Evolutionary conservation across 2,329 filamentous ascomycete species (phyloP).

Genomic region (Paracamarosporium sp.): DNA sequence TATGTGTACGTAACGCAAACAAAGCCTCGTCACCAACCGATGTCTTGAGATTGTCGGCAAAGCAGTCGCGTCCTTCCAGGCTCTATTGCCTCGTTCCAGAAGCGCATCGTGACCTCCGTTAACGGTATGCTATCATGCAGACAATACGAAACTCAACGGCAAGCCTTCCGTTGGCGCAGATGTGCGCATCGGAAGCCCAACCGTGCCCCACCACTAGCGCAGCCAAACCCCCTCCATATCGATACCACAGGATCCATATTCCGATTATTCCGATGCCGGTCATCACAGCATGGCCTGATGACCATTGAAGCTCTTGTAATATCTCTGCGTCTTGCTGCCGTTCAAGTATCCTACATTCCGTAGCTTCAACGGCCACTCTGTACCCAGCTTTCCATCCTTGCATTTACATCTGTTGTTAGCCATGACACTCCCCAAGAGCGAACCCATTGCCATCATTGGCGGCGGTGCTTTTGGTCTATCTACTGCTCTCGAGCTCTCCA

Average conservation of each 20-base stretch:
- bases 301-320: neutral
- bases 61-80: neutral
- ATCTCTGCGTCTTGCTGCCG: neutral
- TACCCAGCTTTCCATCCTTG: too few relatives aligned
- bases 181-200: neutral
- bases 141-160: neutral
- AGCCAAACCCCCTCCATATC: too few relatives aligned
- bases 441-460: conserved; percentile 36
- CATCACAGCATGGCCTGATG: neutral
- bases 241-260: neutral
- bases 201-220: conserved; percentile 7
- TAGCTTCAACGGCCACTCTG: neutral
- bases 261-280: conserved; percentile 5
- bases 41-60: neutral
- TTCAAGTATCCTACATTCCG: neutral
- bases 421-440: conserved; percentile 30
- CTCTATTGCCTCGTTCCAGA: neutral
- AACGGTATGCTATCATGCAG: neutral
- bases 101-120: neutral
- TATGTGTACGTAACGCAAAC: neutral
- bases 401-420: neutral
- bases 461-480: conserved; percentile 40
- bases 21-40: neutral
- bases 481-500: conserved; percentile 36
- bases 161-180: neutral